These are phyloP conservation scores for Gossypium stocksii DNA, from an alignment of 345 rosid species.

Conservation along the genomic window DNA sequence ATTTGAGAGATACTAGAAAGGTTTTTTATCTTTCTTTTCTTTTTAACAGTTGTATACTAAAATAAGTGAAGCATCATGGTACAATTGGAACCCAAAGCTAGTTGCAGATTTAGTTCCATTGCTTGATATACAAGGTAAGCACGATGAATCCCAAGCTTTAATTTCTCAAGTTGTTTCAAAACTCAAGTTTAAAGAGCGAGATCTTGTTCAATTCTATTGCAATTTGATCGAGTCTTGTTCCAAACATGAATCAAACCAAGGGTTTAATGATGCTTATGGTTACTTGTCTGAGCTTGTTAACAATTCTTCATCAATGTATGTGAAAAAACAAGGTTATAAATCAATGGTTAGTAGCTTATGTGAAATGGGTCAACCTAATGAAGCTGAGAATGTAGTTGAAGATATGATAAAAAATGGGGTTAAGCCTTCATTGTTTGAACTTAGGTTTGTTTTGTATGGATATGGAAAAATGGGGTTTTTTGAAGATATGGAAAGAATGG, in stretches of 20 bases:
- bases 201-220: slow-evolving; percentile 46
- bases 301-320: slow-evolving; percentile 51
- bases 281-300: slow-evolving; percentile 35
- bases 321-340: slow-evolving; percentile 57
- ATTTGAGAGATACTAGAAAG: too few relatives aligned
- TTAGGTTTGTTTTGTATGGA: slow-evolving; percentile 44
- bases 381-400: slow-evolving; percentile 49
- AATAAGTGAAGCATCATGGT: slow-evolving; percentile 69
- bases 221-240: slow-evolving; percentile 52
- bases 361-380: slow-evolving; percentile 53
- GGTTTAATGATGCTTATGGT: slow-evolving; percentile 41
- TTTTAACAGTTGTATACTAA: slow-evolving; percentile 46
- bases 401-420: slow-evolving; percentile 45
- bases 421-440: slow-evolving; percentile 47
- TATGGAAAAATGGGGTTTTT: slow-evolving; percentile 72
- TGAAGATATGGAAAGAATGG: slow-evolving; percentile 52
- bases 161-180: slow-evolving; percentile 41
- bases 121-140: slow-evolving; percentile 50
- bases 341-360: slow-evolving; percentile 60
- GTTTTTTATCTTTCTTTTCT: not conserved
- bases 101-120: slow-evolving; percentile 59
- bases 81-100: slow-evolving; percentile 76
- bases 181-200: slow-evolving; percentile 48
- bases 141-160: slow-evolving; percentile 42
- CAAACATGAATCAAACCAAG: slow-evolving; percentile 37